A percentile compares a stretch with the other conserved stretches of the same genome.
Evolutionary conservation across 352 stramenopile genomes (phyloP).

Genomic region (Globisporangium emineosum): DNA sequence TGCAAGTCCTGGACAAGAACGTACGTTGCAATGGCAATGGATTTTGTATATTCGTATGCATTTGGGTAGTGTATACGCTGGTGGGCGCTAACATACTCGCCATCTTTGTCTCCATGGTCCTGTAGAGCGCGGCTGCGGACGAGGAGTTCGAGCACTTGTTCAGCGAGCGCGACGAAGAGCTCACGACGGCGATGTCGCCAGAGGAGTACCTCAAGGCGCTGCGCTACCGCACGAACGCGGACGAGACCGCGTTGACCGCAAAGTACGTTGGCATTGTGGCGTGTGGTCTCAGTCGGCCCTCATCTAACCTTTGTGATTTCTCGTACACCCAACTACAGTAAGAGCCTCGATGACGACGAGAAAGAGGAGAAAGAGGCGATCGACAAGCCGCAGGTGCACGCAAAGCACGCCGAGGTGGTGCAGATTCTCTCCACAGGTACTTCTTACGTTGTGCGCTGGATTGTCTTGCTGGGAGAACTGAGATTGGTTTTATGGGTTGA

Average conservation of each 20-base stretch:
- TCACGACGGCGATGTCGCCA: conserved; percentile 62
- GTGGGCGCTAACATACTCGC: background rate
- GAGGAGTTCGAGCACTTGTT: conserved; percentile 84
- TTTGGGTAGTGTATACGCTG: background rate
- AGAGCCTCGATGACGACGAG: conserved; percentile 29
- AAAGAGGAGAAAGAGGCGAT: conserved; percentile 34
- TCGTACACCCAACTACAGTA: conserved; percentile 17
- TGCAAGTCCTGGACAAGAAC: conserved; percentile 66
- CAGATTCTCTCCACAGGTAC: conserved; percentile 26
- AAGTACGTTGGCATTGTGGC: conserved; percentile 18
- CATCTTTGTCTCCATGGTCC: background rate
- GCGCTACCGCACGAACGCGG: conserved; percentile 51
- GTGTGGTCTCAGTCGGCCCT: background rate
- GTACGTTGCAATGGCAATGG: conserved; percentile 30
- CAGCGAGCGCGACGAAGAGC: conserved; percentile 75
- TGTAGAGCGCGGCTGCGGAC: conserved; percentile 30
- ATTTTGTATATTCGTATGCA: background rate
- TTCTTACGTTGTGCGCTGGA: background rate
- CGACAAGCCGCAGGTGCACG: conserved; percentile 27
- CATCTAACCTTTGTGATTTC: background rate
- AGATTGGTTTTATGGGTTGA: background rate
- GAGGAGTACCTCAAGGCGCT: conserved; percentile 74
- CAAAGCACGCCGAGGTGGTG: conserved; percentile 26
- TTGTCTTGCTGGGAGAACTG: background rate
- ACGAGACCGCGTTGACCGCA: conserved; percentile 21